These are phyloP conservation scores for Penicillium sp. DNA, from an alignment of 2,329 filamentous ascomycete species.

Conservation along the genomic window DNA sequence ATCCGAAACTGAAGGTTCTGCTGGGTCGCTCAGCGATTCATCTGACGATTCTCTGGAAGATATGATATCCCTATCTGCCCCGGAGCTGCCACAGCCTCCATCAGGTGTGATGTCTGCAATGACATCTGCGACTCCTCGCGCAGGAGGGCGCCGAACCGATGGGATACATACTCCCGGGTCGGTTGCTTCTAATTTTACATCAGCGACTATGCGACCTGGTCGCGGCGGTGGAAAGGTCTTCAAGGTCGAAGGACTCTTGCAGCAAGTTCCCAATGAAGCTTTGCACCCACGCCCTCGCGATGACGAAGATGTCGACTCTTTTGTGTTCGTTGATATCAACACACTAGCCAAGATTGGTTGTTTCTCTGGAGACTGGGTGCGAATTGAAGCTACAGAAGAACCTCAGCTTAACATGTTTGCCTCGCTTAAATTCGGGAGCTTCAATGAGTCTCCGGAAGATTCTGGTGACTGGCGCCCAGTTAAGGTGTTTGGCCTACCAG, in stretches of 20 bases:
- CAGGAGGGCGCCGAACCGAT: conserved; percentile 67
- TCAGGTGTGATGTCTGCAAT: conserved; percentile 78
- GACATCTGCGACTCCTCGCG: conserved; percentile 78
- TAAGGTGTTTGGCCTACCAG: conserved; percentile 85
- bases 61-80: conserved; percentile 84
- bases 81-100: conserved; percentile 72
- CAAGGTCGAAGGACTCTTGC: conserved; percentile 75
- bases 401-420: conserved; percentile 59
- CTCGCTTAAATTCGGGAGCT: conserved; percentile 62
- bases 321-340: conserved; percentile 86
- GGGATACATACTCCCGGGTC: conserved; percentile 82
- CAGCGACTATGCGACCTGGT: conserved; percentile 75
- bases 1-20: conserved; percentile 57
- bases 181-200: conserved; percentile 84
- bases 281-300: conserved; percentile 79
- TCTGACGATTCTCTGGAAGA: conserved; percentile 93
- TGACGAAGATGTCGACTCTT: conserved; percentile 83
- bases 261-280: conserved; percentile 70
- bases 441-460: conserved; percentile 50
- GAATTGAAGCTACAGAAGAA: conserved; percentile 74
- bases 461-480: conserved; percentile 80
- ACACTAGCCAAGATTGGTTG: conserved; percentile 87
- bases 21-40: conserved; percentile 65
- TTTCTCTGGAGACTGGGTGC: conserved; percentile 97
- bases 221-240: conserved; percentile 76